These are phyloP conservation scores for Neoboletus magnificus DNA, from an alignment of 768 basidiomycete species.

Conservation along the genomic window DNA sequence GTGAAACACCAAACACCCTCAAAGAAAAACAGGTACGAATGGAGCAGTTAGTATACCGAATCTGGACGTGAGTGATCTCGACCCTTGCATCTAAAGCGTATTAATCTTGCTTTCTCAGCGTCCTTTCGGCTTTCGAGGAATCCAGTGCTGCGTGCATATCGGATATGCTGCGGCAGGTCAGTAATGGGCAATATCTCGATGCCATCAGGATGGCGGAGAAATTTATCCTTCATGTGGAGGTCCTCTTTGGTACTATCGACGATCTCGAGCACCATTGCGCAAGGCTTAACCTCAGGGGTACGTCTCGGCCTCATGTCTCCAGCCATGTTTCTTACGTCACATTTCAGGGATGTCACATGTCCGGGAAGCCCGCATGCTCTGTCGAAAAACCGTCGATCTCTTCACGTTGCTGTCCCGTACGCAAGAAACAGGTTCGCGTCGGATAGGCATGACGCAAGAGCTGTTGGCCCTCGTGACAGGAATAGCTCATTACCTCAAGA, in stretches of 20 bases:
- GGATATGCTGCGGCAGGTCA: conserved; percentile 97
- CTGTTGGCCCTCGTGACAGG: conserved; percentile 95
- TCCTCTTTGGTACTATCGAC: conserved; percentile 94
- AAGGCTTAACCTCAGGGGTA: conserved; percentile 80
- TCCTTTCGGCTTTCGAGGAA: conserved; percentile 97
- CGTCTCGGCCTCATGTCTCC: conserved; percentile 22
- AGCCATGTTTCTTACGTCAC: conserved; percentile 12
- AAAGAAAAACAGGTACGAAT: conserved; percentile 90
- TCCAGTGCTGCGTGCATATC: conserved; percentile 99
- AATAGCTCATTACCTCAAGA: conserved; percentile 99
- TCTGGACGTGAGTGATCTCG: conserved; percentile 82
- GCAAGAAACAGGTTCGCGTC: conserved; percentile 84
- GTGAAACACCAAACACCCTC: conserved; percentile 72
- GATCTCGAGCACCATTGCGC: conserved; percentile 90
- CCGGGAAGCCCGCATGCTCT: conserved; percentile 96
- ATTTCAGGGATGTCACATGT: conserved; percentile 91
- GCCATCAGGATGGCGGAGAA: conserved; percentile 98
- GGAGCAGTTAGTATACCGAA: conserved; percentile 97
- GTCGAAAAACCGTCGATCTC: conserved; percentile 97
- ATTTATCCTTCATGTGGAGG: conserved; percentile 98
- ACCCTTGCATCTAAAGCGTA: not conserved
- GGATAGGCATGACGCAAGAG: conserved; percentile 97
- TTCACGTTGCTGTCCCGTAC: conserved; percentile 96
- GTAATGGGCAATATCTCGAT: conserved; percentile 93
- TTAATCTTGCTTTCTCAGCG: conserved; percentile 42